Conservation (phyloP, 352 stramenopile genomes). For the Globisporangium recalcitrans region DNA sequence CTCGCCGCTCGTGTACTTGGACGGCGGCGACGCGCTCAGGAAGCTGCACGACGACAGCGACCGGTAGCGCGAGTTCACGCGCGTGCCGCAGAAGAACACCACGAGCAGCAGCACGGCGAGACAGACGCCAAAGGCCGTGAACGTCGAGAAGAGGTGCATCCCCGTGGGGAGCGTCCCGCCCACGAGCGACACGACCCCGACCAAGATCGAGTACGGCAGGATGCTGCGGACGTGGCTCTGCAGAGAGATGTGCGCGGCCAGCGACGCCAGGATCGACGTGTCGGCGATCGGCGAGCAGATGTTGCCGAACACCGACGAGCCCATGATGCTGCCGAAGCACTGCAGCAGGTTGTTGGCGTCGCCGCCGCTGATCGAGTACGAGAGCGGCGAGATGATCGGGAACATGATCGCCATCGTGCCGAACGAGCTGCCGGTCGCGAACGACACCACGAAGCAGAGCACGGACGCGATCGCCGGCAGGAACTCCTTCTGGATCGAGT, state of each 20-base stretch:
- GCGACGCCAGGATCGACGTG: constrained; percentile 86
- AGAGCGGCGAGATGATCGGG: constrained; percentile 85
- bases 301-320: constrained; percentile 85
- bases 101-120: constrained; percentile 65
- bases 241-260: constrained; percentile 70
- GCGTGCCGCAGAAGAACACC: constrained; percentile 77
- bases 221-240: constrained; percentile 86
- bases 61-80: constrained; percentile 72
- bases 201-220: constrained; percentile 74
- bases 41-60: constrained; percentile 73
- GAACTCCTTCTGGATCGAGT: constrained; percentile 71
- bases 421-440: constrained; percentile 86
- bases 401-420: constrained; percentile 93
- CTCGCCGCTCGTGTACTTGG: constrained; percentile 43
- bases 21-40: constrained; percentile 54
- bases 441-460: constrained; percentile 88
- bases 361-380: constrained; percentile 71
- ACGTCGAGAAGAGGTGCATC: constrained; percentile 67
- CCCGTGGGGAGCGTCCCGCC: constrained; percentile 69
- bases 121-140: constrained; percentile 75
- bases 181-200: constrained; percentile 60
- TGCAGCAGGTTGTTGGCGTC: constrained; percentile 81
- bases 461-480: constrained; percentile 76
- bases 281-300: constrained; percentile 91
- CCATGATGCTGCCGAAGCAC: constrained; percentile 86